These are phyloP conservation scores for Apophysomyces trapeziformis DNA, from an alignment of 371 early-diverging fungal genomes.

Conservation along the genomic window DNA sequence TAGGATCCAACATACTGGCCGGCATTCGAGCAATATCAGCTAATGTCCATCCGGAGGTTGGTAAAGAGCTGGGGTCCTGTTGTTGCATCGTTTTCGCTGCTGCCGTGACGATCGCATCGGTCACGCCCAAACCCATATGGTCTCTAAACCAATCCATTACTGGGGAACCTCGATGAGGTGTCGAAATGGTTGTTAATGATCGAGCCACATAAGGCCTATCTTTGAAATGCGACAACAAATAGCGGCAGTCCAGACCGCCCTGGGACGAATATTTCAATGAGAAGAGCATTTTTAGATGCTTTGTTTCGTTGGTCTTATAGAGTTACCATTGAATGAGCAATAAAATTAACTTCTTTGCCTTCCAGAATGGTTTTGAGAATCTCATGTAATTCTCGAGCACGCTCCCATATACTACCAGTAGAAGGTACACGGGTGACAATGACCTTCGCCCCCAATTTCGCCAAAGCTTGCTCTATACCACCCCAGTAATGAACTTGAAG, in stretches of 20 bases:
- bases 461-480: constrained; percentile 81
- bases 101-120: constrained; percentile 25
- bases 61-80: not conserved
- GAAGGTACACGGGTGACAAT: constrained; percentile 81
- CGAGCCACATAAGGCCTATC: constrained; percentile 65
- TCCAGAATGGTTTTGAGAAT: constrained; percentile 61
- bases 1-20: constrained; percentile 21
- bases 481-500: constrained; percentile 91
- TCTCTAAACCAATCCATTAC: constrained; percentile 94
- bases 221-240: constrained; percentile 78
- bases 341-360: constrained; percentile 75
- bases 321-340: constrained; percentile 90
- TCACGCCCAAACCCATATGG: constrained; percentile 62
- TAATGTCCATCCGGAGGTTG: constrained; percentile 8
- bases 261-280: constrained; percentile 13
- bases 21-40: constrained; percentile 19
- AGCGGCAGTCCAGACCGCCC: constrained; percentile 90
- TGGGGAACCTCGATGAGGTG: constrained; percentile 91
- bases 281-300: constrained; percentile 10
- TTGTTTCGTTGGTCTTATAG: not conserved
- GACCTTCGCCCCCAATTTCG: constrained; percentile 84
- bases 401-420: constrained; percentile 76
- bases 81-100: constrained; percentile 19
- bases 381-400: constrained; percentile 79
- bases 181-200: constrained; percentile 85